Percentiles rank a stretch among this genome's conserved stretches.
Evolutionary conservation across 2,329 filamentous ascomycete species (phyloP).

Genomic region (Lojkania enalia): DNA sequence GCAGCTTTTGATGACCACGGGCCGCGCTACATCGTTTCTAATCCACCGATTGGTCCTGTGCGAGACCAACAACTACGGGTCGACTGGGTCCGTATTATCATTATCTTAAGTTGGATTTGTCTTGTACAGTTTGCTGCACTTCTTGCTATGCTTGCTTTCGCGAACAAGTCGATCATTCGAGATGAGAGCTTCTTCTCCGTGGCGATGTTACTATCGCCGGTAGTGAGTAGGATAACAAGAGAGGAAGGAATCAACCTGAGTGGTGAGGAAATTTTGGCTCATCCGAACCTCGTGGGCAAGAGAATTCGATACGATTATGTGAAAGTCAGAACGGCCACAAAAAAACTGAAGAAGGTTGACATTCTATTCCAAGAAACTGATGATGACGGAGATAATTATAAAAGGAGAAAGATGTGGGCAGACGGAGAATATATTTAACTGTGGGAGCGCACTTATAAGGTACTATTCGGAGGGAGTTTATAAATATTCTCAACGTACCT

Average conservation of each 20-base stretch:
- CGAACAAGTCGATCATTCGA: slow-evolving; percentile 35
- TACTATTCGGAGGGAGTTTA: too few species aligned
- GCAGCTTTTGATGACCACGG: slow-evolving; percentile 42
- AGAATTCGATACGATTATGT: slow-evolving; percentile 37
- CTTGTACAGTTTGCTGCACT: slow-evolving; percentile 31
- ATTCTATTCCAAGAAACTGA: slow-evolving; percentile 33
- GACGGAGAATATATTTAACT: too few species aligned
- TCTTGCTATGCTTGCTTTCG: slow-evolving; percentile 24
- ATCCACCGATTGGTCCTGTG: slow-evolving; percentile 20
- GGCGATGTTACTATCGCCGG: slow-evolving; percentile 36
- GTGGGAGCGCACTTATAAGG: too few species aligned
- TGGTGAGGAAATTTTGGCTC: slow-evolving; percentile 33
- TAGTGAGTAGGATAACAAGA: slow-evolving; percentile 29
- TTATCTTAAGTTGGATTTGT: slow-evolving; percentile 26
- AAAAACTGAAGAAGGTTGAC: slow-evolving; percentile 33
- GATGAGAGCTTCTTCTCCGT: slow-evolving; percentile 38
- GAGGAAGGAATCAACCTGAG: slow-evolving; percentile 30
- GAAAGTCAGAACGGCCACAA: slow-evolving; percentile 24
- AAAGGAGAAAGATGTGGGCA: too few species aligned
- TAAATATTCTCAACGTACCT: too few species aligned
- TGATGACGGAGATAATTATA: slow-evolving; percentile 22
- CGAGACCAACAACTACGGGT: slow-evolving; percentile 35
- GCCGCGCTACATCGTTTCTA: slow-evolving; percentile 22
- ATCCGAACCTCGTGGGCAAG: slow-evolving; percentile 27
- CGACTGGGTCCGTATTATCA: slow-evolving; percentile 31